phyloP scores from a whole-genome alignment of 2,329 filamentous ascomycete genomes.

The Xylaria hypoxylon region DNA sequence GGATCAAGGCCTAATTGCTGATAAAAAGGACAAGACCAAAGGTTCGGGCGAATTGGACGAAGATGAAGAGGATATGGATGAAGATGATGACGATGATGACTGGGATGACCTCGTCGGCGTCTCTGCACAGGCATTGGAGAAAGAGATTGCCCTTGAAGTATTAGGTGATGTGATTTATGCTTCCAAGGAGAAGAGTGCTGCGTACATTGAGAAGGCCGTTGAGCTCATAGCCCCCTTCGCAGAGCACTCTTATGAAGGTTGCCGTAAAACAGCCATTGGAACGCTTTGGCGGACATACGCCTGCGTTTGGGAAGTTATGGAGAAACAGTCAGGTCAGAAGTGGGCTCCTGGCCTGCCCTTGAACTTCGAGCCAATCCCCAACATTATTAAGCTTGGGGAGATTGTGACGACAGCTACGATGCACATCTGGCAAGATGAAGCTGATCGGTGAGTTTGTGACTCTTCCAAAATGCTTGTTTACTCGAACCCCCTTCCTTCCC shows the following conservation, averaged over 20 bases:
- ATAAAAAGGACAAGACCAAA: slow-evolving; percentile 85
- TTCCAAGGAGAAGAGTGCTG: slow-evolving; percentile 65
- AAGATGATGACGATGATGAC: slow-evolving; percentile 80
- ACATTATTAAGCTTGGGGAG: slow-evolving; percentile 86
- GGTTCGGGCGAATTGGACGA: slow-evolving; percentile 59
- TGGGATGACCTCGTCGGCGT: slow-evolving; percentile 87
- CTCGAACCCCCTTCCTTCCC: slow-evolving; percentile 26
- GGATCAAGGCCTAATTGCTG: slow-evolving; percentile 53
- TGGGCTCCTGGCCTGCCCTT: slow-evolving; percentile 91
- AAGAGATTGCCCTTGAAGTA: slow-evolving; percentile 96
- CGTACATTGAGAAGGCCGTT: slow-evolving; percentile 88
- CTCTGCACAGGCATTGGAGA: slow-evolving; percentile 91
- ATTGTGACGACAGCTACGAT: slow-evolving; percentile 87
- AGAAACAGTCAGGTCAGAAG: slow-evolving; percentile 81
- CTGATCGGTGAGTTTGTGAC: slow-evolving; percentile 81
- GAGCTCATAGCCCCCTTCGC: slow-evolving; percentile 82
- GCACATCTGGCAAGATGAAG: slow-evolving; percentile 87
- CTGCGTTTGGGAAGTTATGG: slow-evolving; percentile 87
- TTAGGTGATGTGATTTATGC: slow-evolving; percentile 89
- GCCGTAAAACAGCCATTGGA: slow-evolving; percentile 89
- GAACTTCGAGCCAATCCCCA: slow-evolving; percentile 79
- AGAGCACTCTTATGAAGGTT: slow-evolving; percentile 92
- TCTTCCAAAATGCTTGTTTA: slow-evolving; percentile 1
- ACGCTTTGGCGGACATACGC: slow-evolving; percentile 95
- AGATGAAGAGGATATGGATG: slow-evolving; percentile 68